Evolutionary conservation across 495 filamentous ascomycete genomes (phyloP).

Genomic region (Podospora tetraspora): DNA sequence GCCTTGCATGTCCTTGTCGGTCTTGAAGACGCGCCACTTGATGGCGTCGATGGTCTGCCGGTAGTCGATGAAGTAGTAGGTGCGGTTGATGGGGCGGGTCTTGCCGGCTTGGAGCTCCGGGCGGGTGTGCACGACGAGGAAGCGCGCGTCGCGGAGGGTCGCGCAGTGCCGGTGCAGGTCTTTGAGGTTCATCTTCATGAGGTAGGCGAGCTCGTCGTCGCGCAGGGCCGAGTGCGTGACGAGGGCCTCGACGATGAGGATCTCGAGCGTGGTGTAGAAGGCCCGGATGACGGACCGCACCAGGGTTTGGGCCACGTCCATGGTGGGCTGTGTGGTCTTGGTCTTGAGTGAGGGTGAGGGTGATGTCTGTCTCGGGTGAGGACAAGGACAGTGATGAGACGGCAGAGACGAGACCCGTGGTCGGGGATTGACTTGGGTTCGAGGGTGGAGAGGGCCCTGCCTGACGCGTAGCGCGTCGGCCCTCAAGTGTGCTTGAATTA

Average conservation of each 20-base stretch:
- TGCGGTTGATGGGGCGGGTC: constrained; percentile 72
- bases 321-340: constrained; percentile 28
- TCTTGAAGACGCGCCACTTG: constrained; percentile 83
- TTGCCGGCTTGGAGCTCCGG: constrained; percentile 74
- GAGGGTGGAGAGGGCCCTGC: neutral
- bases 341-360: neutral
- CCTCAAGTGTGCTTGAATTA: neutral
- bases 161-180: constrained; percentile 83
- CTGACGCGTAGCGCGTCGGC: neutral
- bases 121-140: constrained; percentile 78
- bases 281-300: constrained; percentile 83
- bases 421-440: neutral
- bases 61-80: constrained; percentile 96
- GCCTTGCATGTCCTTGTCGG: constrained; percentile 78
- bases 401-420: neutral
- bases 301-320: constrained; percentile 84
- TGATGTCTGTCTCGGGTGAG: neutral
- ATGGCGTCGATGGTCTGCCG: constrained; percentile 92
- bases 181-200: constrained; percentile 83
- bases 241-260: constrained; percentile 87
- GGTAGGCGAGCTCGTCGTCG: constrained; percentile 77
- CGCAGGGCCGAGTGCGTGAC: constrained; percentile 83
- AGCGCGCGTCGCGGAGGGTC: constrained; percentile 73
- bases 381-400: neutral
- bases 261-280: constrained; percentile 87